Conservation (phyloP, 78 protist species). For the Dictyostelium brefeldianum region DNA sequence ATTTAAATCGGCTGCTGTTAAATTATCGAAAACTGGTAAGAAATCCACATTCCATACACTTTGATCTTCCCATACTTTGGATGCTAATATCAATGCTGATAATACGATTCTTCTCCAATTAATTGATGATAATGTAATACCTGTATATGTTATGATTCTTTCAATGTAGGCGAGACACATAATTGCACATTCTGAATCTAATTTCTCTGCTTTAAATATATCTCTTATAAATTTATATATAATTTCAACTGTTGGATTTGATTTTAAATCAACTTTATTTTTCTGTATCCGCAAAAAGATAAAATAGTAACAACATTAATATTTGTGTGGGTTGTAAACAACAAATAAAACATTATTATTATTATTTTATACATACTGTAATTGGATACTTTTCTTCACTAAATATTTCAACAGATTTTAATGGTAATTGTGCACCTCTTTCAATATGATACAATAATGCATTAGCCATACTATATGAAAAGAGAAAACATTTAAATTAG, state of each 20-base stretch:
- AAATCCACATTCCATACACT: constrained; percentile 93
- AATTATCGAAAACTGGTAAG: constrained; percentile 73
- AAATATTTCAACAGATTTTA: constrained; percentile 68
- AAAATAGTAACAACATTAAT: too few relatives aligned
- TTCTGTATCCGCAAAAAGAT: too few relatives aligned
- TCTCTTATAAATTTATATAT: constrained; percentile 78
- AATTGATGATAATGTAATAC: constrained; percentile 55
- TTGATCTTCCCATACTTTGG: constrained; percentile 91
- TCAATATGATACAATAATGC: constrained; percentile 73
- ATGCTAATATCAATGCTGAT: constrained; percentile 84
- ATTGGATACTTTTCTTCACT: constrained; percentile 83
- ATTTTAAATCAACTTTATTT: constrained; percentile 59
- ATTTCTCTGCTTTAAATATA: constrained; percentile 77
- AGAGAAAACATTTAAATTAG: too few relatives aligned
- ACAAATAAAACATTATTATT: neutral
- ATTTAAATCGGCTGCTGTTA: constrained; percentile 83
- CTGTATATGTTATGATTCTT: constrained; percentile 71
- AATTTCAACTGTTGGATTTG: constrained; percentile 73
- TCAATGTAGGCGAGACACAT: constrained; percentile 86
- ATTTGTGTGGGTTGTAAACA: too few relatives aligned
- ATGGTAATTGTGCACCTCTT: constrained; percentile 41
- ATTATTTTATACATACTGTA: constrained; percentile 37
- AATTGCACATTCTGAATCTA: constrained; percentile 84
- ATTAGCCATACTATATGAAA: constrained; percentile 43
- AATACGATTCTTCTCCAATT: constrained; percentile 86